Percentiles rank a stretch among this genome's conserved stretches.
These are phyloP conservation scores for Pinus albicaulis DNA, from an alignment of 75 land plant genomes.

Conservation along the genomic window DNA sequence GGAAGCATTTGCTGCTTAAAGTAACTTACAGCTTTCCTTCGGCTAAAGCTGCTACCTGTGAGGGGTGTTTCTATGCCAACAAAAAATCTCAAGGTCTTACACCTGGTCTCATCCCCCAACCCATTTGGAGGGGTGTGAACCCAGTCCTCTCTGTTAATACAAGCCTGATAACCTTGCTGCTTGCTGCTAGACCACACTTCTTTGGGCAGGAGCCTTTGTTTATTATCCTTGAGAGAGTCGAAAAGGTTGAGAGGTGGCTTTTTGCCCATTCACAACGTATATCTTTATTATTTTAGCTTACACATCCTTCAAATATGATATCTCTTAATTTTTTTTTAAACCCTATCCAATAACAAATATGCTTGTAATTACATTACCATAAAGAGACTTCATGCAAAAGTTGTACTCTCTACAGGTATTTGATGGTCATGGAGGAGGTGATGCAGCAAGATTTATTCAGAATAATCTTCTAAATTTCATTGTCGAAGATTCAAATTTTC, in stretches of 20 bases:
- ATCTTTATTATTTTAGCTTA: background rate
- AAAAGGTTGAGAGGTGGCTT: background rate
- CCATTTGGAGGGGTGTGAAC: too few species aligned
- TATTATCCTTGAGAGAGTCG: background rate
- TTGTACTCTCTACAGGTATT: constrained; percentile 48
- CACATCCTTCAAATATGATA: background rate
- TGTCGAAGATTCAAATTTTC: constrained; percentile 61
- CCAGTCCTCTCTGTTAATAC: too few species aligned
- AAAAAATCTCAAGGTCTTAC: too few species aligned
- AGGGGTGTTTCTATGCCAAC: too few species aligned
- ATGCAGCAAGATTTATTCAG: constrained; percentile 66
- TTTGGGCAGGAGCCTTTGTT: too few species aligned
- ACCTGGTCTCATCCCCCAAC: too few species aligned
- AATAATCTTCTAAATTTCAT: constrained; percentile 59
- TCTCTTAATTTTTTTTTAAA: background rate
- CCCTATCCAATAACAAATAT: background rate
- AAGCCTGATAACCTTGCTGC: too few species aligned
- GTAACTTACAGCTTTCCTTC: too few species aligned
- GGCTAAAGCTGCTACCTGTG: too few species aligned
- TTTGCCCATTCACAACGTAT: background rate
- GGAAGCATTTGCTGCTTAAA: too few species aligned
- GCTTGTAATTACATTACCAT: too few species aligned
- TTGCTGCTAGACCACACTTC: too few species aligned
- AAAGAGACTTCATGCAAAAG: background rate
- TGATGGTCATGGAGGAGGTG: constrained; percentile 86